Evolutionary conservation across 805 yeast species (phyloP).

Genomic region (Sugiyamaella lignohabitans): DNA sequence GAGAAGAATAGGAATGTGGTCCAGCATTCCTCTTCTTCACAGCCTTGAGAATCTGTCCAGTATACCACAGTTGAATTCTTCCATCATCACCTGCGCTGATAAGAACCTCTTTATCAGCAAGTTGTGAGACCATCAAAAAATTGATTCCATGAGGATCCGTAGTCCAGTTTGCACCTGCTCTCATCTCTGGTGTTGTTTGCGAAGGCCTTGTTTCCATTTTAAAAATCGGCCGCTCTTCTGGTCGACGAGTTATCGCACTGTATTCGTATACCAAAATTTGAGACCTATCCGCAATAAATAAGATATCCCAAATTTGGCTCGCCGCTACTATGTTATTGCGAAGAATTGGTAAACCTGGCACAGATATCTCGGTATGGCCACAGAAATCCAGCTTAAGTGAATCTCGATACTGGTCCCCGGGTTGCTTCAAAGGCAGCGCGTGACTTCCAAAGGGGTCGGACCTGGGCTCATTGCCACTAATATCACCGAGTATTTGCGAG

Average conservation of each 20-base stretch:
- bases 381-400: slow-evolving; percentile 4
- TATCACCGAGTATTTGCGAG: too few species aligned
- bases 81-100: slow-evolving; percentile 54
- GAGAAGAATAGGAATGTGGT: neutral
- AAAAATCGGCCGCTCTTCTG: slow-evolving; percentile 26
- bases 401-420: slow-evolving; percentile 6
- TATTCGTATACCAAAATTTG: slow-evolving; percentile 4
- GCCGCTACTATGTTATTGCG: slow-evolving; percentile 10
- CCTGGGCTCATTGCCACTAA: neutral
- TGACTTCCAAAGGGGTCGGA: neutral
- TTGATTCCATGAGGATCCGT: slow-evolving; percentile 53
- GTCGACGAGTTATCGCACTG: slow-evolving; percentile 17
- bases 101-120: slow-evolving; percentile 39
- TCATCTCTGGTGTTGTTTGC: slow-evolving; percentile 37
- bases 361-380: slow-evolving; percentile 5
- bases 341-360: slow-evolving; percentile 6
- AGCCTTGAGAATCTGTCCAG: slow-evolving; percentile 25
- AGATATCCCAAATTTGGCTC: slow-evolving; percentile 7
- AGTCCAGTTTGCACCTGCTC: slow-evolving; percentile 45
- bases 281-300: slow-evolving; percentile 9
- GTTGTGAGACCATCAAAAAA: slow-evolving; percentile 36
- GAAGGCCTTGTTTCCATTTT: slow-evolving; percentile 40
- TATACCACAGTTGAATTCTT: slow-evolving; percentile 32
- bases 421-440: slow-evolving; percentile 8
- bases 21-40: neutral